Evolutionary conservation across 2,329 filamentous ascomycete genomes (phyloP), one percentile per base, ranked within the genome.

Genomic region (Xylariaceae sp.): DNA sequence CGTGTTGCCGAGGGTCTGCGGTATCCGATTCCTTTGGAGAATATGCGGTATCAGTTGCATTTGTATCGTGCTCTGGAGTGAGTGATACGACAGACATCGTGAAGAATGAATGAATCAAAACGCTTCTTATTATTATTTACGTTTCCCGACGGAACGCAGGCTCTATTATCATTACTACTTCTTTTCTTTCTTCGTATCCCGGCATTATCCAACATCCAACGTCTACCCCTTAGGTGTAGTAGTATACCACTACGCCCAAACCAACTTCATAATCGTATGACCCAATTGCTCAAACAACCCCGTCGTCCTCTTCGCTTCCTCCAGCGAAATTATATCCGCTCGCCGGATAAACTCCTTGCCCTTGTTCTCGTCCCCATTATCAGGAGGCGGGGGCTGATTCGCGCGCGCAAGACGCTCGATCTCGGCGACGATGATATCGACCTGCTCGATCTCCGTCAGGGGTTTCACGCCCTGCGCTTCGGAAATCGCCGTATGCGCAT

Each of bases 41-140:
- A 97, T 71, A 96, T 97, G 92, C 85, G 92, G 51, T 96, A 93
- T 74, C 93, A 97, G 74, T 80, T 96, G 67, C 92, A 97, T 76
- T 71, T 97, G 13, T 97, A 96, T 65, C 76, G 77, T 30, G 73
- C 72, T 47, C 61, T 30, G 23, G 23, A 30, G 4, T 30, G 23
- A 30, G 23, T n/a, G n/a, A n/a, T n/a, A 6, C 3, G 23, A 30
- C 23, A 4, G 23, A 4, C 5, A 30, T 30, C 23, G 5, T 30
- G 23, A 30, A 30, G 23, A 30, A 30, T 4, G 4, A 5, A 30
- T 30, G 23, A 30, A 30, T 30, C 23, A 30, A 30, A 30, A 30
- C 23, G 23, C 23, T 30, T 30, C 23, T 30, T 30, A 30, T 30
- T 30, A 30, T 30, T 30, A 30, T 30, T 30, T 30, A 30, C 23